Evolutionary conservation across 306 rosid species (phyloP).

Genomic region (Vigna hirtella): DNA sequence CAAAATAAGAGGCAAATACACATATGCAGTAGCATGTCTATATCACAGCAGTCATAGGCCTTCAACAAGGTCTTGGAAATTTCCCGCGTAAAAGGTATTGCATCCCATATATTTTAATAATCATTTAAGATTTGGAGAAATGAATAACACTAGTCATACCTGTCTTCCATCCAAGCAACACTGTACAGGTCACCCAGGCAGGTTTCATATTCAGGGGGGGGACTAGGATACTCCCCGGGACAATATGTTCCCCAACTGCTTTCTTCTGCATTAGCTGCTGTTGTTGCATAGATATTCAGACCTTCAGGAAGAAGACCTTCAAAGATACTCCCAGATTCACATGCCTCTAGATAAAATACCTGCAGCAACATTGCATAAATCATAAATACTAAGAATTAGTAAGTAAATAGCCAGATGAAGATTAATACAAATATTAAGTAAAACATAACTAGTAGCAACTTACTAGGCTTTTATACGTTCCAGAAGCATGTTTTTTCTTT

Average conservation of each 20-base stretch:
- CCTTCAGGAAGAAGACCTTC: slow-evolving; percentile 91
- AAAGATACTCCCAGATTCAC: slow-evolving; percentile 96
- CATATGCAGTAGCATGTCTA: background rate
- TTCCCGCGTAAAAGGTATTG: background rate
- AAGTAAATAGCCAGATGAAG: slow-evolving; percentile 13
- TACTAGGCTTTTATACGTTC: slow-evolving; percentile 81
- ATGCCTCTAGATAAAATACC: slow-evolving; percentile 97
- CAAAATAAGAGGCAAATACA: slow-evolving; percentile 30
- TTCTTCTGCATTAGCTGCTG: slow-evolving; percentile 87
- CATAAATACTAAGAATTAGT: slow-evolving; percentile 11
- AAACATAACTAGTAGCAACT: slow-evolving; percentile 40
- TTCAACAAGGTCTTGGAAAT: slow-evolving; percentile 17
- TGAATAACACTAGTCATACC: slow-evolving; percentile 60
- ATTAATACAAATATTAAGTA: slow-evolving; percentile 26
- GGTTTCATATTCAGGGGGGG: slow-evolving; percentile 86
- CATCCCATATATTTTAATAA: slow-evolving; percentile 17
- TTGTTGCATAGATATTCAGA: slow-evolving; percentile 85
- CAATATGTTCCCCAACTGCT: slow-evolving; percentile 98
- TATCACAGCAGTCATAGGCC: slow-evolving; percentile 21
- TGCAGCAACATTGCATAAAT: slow-evolving; percentile 42
- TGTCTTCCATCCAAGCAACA: slow-evolving; percentile 98
- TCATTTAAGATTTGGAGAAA: slow-evolving; percentile 17
- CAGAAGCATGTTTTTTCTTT: slow-evolving; percentile 80
- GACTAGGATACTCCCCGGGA: slow-evolving; percentile 85
- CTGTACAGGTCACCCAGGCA: slow-evolving; percentile 93